Conservation (phyloP, 495 filamentous ascomycete genomes). For the Bacidia rubella region DNA sequence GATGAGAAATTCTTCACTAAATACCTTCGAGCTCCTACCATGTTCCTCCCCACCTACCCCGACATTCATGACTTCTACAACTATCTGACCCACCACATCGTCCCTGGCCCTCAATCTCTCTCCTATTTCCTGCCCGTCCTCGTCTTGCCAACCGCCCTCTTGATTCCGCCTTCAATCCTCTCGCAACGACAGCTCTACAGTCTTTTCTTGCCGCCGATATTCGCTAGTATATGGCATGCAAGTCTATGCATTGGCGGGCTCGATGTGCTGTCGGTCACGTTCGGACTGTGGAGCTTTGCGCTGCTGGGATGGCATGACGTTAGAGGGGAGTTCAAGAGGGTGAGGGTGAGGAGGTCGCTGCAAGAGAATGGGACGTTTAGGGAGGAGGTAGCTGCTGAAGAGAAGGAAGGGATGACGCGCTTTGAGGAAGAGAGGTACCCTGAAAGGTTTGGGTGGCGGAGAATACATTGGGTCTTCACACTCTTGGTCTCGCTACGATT, state of each 20-base stretch:
- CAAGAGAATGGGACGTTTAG: background rate
- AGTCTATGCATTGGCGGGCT: conserved; percentile 4
- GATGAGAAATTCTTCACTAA: no score
- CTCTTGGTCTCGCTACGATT: conserved; percentile 13
- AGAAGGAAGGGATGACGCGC: background rate
- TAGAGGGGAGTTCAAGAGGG: background rate
- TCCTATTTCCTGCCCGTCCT: conserved; percentile 15
- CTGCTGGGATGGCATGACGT: conserved; percentile 10
- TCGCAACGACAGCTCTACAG: conserved; percentile 5
- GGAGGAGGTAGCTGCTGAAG: background rate
- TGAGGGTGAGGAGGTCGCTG: background rate
- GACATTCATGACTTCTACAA: conserved; percentile 6
- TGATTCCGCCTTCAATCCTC: conserved; percentile 10
- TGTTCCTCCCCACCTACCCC: background rate
- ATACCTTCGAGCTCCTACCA: no score
- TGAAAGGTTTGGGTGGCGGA: background rate
- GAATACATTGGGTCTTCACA: conserved; percentile 15
- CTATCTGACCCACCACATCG: conserved; percentile 10
- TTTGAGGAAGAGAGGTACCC: conserved; percentile 17
- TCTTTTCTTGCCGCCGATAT: conserved; percentile 14
- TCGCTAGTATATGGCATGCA: conserved; percentile 9
- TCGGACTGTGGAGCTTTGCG: conserved; percentile 11
- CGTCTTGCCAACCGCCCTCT: conserved; percentile 10
- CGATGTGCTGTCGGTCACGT: conserved; percentile 16
- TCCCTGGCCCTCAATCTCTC: conserved; percentile 11